Evolutionary conservation across 139 green algal genomes (phyloP), one percentile per base, ranked within the genome.

Genomic region (Microglena sp.): DNA sequence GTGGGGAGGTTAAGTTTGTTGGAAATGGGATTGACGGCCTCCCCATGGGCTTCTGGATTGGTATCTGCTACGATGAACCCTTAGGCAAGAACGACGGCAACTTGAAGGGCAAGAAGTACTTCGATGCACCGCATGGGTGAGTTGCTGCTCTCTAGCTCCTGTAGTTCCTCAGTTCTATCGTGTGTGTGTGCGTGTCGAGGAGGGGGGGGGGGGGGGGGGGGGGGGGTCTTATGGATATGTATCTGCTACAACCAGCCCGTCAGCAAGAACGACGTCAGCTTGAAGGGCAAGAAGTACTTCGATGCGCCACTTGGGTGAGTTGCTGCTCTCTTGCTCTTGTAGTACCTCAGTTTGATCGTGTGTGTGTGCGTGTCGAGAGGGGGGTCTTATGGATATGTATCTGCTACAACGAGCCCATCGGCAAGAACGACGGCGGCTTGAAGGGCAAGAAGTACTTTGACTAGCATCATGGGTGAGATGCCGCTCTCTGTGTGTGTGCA

Each of bases 241-340:
- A 75, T 98, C 11, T 50, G 88, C 59, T 97, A 93, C 55, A 94
- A 99, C 67, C 94, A 99, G 78, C 94, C 94, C 8, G 69, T 96
- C 53, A 94, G 94, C 5, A 97, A 96, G 73, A 92, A 97, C 67
- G 88, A 99, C 73, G 94, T 94, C 24, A 90, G 54, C 26, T 73
- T 87, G 8, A 93, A 93, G 70, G 90, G 90, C 1, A 62, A 70
- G 33, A 64, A 77, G n/a, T 89, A 83, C 46, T 96, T 97, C 61
- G 63, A 84, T 7, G 93, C 85, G 50, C 22, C 64, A 0, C 44
- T 27, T n/a, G n/a, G n/a, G n/a, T n/a, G n/a, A n/a, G n/a, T n/a
- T n/a, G n/a, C n/a, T n/a, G n/a, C n/a, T n/a, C n/a, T n/a, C n/a
- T n/a, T n/a, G n/a, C n/a, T n/a, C n/a, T n/a, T n/a, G n/a, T n/a